Evolutionary conservation across 78 protist species (phyloP).

Genomic region (Cavenderia fasciculata): DNA sequence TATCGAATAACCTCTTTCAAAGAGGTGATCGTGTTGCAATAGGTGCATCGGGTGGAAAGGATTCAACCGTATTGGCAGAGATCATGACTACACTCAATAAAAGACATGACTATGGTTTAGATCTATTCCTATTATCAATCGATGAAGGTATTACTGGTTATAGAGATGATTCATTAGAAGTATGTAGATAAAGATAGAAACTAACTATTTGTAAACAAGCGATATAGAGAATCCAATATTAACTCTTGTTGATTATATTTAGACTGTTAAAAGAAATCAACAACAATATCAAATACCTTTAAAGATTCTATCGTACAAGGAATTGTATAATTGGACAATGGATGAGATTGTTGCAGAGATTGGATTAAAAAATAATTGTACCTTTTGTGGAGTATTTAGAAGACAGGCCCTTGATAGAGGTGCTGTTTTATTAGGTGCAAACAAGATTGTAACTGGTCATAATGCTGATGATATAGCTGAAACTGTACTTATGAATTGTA

Average conservation of each 20-base stretch:
- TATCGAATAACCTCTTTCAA: constrained; percentile 70
- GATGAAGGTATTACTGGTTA: constrained; percentile 98
- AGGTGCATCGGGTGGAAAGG: constrained; percentile 97
- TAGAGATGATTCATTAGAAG: constrained; percentile 95
- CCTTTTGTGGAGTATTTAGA: constrained; percentile 96
- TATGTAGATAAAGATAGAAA: background rate
- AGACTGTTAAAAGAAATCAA: constrained; percentile 89
- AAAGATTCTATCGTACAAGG: constrained; percentile 87
- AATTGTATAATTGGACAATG: constrained; percentile 96
- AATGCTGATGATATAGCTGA: constrained; percentile 97
- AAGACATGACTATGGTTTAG: constrained; percentile 87
- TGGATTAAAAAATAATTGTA: constrained; percentile 91
- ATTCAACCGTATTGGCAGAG: constrained; percentile 93
- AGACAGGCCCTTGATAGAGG: constrained; percentile 96
- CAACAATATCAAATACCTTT: constrained; percentile 88
- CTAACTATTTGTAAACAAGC: background rate
- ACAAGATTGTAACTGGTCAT: constrained; percentile 93
- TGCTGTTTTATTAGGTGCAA: constrained; percentile 77
- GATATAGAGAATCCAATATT: background rate
- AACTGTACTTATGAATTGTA: constrained; percentile 93
- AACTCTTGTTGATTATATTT: background rate
- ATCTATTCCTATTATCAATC: constrained; percentile 89
- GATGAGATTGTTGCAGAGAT: constrained; percentile 88
- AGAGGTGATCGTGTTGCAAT: constrained; percentile 90
- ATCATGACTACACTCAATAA: constrained; percentile 83